These are phyloP conservation scores for Amanita subjunquillea DNA, from an alignment of 768 basidiomycete species.

Conservation along the genomic window DNA sequence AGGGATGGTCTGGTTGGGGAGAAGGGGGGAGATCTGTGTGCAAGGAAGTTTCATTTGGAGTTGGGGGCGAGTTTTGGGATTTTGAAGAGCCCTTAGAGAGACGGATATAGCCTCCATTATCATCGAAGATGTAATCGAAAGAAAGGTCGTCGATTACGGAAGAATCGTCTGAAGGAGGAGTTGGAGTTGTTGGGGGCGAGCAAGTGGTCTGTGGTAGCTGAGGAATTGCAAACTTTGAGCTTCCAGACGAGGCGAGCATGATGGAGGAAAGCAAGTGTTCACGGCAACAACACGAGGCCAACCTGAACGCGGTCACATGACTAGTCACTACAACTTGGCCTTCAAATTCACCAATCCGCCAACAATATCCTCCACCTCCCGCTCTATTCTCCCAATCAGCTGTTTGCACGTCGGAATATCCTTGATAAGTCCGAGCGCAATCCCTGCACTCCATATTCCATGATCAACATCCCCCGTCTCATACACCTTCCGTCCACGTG, in stretches of 20 bases:
- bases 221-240: conserved; percentile 7
- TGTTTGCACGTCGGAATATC: conserved; percentile 79
- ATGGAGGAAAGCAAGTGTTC: not conserved
- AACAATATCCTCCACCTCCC: conserved; percentile 64
- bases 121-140: conserved; percentile 52
- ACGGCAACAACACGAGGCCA: not conserved
- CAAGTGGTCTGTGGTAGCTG: conserved; percentile 20
- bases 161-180: conserved; percentile 44
- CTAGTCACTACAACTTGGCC: conserved; percentile 26
- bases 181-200: conserved; percentile 33
- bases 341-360: conserved; percentile 22
- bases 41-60: conserved; percentile 29
- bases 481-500: conserved; percentile 63
- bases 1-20: conserved; percentile 38
- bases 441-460: conserved; percentile 77
- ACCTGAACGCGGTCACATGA: conserved; percentile 8
- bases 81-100: conserved; percentile 43
- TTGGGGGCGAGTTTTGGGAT: conserved; percentile 34
- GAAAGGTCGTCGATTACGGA: conserved; percentile 54
- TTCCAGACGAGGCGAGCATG: conserved; percentile 8
- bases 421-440: conserved; percentile 61
- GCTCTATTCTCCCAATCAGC: conserved; percentile 58
- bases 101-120: conserved; percentile 44
- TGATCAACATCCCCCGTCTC: conserved; percentile 78
- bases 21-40: conserved; percentile 31